Conservation (phyloP, 257 asterid genomes). For the Fraxinus quadrangulata region DNA sequence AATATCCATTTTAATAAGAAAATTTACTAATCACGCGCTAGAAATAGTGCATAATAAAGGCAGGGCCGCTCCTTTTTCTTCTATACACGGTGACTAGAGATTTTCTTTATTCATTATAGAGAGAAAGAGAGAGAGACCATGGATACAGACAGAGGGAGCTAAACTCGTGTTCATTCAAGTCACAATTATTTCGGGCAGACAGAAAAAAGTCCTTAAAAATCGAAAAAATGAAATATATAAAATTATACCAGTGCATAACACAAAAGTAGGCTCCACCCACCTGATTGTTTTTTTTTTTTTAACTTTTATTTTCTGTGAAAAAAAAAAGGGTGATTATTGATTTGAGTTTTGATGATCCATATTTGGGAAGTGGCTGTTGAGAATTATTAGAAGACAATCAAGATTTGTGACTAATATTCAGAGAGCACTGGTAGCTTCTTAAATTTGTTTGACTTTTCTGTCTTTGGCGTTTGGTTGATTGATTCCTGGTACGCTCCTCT, state of each 20-base stretch:
- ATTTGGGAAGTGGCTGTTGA: not conserved
- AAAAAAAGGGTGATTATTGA: not conserved
- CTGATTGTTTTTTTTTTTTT: not conserved
- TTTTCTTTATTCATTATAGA: not conserved
- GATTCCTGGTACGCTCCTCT: conserved; percentile 17
- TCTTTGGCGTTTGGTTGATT: not conserved
- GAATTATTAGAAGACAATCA: not conserved
- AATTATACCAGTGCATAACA: not conserved
- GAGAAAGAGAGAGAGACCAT: not conserved
- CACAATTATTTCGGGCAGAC: not conserved
- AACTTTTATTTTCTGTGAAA: too few species aligned
- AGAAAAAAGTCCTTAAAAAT: not conserved
- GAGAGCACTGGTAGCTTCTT: not conserved
- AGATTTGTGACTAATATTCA: not conserved
- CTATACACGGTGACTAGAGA: not conserved
- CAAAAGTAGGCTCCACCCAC: not conserved
- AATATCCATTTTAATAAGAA: too few species aligned
- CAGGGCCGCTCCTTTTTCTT: not conserved
- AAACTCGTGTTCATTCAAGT: not conserved
- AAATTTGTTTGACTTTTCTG: conserved; percentile 10
- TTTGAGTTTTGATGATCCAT: not conserved
- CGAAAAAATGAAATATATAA: not conserved
- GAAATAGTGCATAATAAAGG: not conserved
- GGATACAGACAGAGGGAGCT: not conserved
- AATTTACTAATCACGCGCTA: not conserved